Percentiles rank a stretch among this genome's conserved stretches.
These are phyloP conservation scores for Nemania abortiva DNA, from an alignment of 2,329 filamentous ascomycete genomes.

Conservation along the genomic window DNA sequence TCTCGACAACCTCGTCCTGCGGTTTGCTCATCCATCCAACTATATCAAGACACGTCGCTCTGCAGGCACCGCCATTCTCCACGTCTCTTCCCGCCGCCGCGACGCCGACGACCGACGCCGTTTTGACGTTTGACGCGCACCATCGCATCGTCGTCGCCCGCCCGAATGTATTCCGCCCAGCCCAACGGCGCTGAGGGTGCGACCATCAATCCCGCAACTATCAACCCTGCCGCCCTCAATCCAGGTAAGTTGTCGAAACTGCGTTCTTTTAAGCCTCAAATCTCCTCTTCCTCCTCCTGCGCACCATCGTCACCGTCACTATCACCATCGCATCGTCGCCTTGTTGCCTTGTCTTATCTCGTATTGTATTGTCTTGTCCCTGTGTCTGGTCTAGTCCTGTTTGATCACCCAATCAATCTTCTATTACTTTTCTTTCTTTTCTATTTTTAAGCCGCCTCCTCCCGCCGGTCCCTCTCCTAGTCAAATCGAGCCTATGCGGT, in stretches of 20 bases:
- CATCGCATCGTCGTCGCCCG: constrained; percentile 59
- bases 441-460: neutral
- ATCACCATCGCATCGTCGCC: neutral
- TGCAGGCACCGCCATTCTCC: constrained; percentile 59
- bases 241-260: constrained; percentile 69
- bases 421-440: neutral
- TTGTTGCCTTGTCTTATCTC: constrained; percentile 15
- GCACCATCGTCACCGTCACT: neutral
- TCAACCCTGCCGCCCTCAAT: constrained; percentile 70
- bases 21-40: constrained; percentile 58
- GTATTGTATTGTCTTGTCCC: constrained; percentile 32
- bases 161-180: constrained; percentile 70
- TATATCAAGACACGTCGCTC: constrained; percentile 72
- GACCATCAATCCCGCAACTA: constrained; percentile 90
- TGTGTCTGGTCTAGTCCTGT: constrained; percentile 28
- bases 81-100: constrained; percentile 48
- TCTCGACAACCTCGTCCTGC: constrained; percentile 44
- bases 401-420: constrained; percentile 4
- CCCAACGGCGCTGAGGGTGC: constrained; percentile 84
- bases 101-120: constrained; percentile 41
- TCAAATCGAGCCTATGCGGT: constrained; percentile 18
- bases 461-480: neutral
- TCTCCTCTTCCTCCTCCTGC: constrained; percentile 20
- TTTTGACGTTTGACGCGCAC: constrained; percentile 50
- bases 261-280: constrained; percentile 43